Conservation (phyloP, 805 yeast species). For the Schwanniomyces yamadae region DNA sequence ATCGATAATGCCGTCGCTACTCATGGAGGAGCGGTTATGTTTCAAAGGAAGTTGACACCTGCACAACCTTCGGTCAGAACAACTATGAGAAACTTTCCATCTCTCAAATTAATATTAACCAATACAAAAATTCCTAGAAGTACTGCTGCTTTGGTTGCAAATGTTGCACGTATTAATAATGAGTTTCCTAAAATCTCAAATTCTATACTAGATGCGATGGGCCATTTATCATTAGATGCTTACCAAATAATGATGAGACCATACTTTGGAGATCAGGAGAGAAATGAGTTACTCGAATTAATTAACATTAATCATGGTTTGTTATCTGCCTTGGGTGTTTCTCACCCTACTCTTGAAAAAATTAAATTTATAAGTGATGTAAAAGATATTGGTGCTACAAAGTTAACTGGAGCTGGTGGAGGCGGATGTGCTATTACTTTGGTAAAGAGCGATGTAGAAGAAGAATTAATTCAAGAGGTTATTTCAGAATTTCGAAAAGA, state of each 20-base stretch:
- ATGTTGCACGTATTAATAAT: conserved; percentile 58
- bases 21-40: conserved; percentile 92
- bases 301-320: conserved; percentile 85
- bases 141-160: conserved; percentile 79
- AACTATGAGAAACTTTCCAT: conserved; percentile 71
- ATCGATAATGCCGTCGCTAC: conserved; percentile 96
- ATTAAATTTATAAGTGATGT: conserved; percentile 67
- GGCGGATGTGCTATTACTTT: conserved; percentile 97
- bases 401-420: conserved; percentile 98
- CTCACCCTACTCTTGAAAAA: conserved; percentile 86
- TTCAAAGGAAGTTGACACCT: conserved; percentile 61
- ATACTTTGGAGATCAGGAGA: conserved; percentile 41
- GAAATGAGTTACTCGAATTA: conserved; percentile 50
- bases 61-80: conserved; percentile 59
- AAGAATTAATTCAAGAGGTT: conserved; percentile 35
- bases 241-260: conserved; percentile 60
- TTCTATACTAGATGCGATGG: conserved; percentile 74
- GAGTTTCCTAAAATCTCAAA: conserved; percentile 55
- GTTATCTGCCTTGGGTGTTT: conserved; percentile 81
- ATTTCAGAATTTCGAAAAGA: conserved; percentile 34
- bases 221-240: conserved; percentile 68
- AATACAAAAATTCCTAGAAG: conserved; percentile 86
- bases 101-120: conserved; percentile 70
- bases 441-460: conserved; percentile 46
- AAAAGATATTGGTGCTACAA: conserved; percentile 75